Evolutionary conservation across 2,329 filamentous ascomycete species (phyloP).

Genomic region (Microsporum ferrugineum): DNA sequence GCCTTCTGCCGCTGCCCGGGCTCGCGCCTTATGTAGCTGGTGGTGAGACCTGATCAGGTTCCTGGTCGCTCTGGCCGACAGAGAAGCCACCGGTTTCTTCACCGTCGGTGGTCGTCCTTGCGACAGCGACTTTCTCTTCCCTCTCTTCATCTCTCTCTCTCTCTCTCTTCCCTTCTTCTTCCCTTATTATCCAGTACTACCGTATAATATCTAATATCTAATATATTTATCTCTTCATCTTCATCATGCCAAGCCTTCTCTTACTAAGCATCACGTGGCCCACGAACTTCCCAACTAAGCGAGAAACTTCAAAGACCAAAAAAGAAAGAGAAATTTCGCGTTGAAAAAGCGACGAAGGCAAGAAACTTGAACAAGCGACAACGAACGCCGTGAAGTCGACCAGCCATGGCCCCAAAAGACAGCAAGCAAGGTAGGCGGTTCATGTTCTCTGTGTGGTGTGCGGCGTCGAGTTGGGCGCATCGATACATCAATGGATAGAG

Average conservation of each 20-base stretch:
- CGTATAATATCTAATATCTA: not conserved
- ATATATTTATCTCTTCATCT: not conserved
- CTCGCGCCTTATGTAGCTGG: constrained; percentile 46
- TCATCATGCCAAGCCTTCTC: not conserved
- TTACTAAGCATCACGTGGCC: not conserved
- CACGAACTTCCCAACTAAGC: not conserved
- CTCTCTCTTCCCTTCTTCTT: not conserved
- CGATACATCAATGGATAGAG: not conserved
- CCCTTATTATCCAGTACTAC: not conserved
- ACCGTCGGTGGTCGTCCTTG: constrained; percentile 36
- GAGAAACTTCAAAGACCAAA: constrained; percentile 7
- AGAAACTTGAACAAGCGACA: not conserved
- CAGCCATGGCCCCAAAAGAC: constrained; percentile 38
- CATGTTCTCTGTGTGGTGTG: not conserved
- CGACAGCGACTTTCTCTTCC: constrained; percentile 28
- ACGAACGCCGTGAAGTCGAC: constrained; percentile 20
- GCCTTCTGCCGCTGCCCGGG: constrained; percentile 39
- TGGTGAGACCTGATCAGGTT: constrained; percentile 51
- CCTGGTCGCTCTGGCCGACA: constrained; percentile 48
- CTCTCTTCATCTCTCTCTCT: not conserved
- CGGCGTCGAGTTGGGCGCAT: not conserved
- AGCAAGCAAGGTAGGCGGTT: constrained; percentile 37
- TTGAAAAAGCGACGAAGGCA: not conserved
- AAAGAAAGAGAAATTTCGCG: constrained; percentile 22
- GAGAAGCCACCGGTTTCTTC: constrained; percentile 26